Evolutionary conservation across 1,284 basidiomycete genomes (phyloP), one percentile per base, ranked within the genome.

Genomic region (Ceratobasidium sp.): DNA sequence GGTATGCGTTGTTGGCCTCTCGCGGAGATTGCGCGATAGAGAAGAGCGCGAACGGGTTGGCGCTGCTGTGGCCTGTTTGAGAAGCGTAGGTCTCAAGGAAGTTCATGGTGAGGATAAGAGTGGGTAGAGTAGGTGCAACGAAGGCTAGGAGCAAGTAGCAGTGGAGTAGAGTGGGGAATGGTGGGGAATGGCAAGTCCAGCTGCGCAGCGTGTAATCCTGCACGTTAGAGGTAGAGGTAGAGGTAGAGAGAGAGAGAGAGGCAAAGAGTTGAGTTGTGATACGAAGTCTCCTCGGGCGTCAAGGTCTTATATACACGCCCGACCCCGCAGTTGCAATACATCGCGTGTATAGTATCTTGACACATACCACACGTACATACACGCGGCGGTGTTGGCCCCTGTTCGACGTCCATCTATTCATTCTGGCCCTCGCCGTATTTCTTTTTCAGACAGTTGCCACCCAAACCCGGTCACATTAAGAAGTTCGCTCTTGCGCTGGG

Each of bases 41-140:
- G 44, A 71, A 71, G 30, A 71, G 57, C 4, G 67, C 55, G 13
- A 71, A 71, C 14, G 55, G 55, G 55, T 71, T 71, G n/a, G 67
- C 67, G 43, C 44, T 50, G 26, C 23, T 71, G 28, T 35, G 43
- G 14, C 41, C 35, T 14, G 55, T 28, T 8, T 50, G 44, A 26
- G 67, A 71, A 6, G 55, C 57, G 55, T 71, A 71, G 41, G 67
- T 30, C 30, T 9, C 46, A 26, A 71, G 47, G 46, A 50, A 49
- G 55, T 71, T 49, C 55, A 71, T 71, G 43, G 21, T 46, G 54
- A 8, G n/a, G 55, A 43, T 21, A 38, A 32, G 44, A 35, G 26
- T 32, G 9, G 28, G 16, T 44, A 7, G 43, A 30, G 16, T 44
- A n/a, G 58, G 23, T n/a, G n/a, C n/a, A n/a, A n/a, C n/a, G 21